A percentile compares a stretch with the other conserved stretches of the same genome.
phyloP scores from a whole-genome alignment of 2,329 filamentous ascomycete species.

The Lecanicillium sp. region DNA sequence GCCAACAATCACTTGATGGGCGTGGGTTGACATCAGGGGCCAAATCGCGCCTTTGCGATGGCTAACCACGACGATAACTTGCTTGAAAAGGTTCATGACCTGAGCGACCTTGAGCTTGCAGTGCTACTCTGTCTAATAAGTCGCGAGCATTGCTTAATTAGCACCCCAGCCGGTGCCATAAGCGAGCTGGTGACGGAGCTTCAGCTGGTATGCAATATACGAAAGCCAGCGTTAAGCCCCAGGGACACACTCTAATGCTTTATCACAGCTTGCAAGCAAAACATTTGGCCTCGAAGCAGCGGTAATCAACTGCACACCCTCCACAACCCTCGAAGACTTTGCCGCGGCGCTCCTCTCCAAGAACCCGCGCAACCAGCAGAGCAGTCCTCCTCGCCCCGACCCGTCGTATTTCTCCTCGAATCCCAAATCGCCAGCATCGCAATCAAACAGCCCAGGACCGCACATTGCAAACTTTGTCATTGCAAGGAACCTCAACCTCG shows the following conservation, averaged over 20 bases:
- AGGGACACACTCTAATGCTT: too few species aligned
- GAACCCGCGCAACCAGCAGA: conserved; percentile 10
- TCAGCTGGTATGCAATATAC: conserved; percentile 44
- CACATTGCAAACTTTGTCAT: conserved; percentile 75
- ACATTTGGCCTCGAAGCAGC: conserved; percentile 66
- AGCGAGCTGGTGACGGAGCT: conserved; percentile 68
- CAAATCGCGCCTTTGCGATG: conserved; percentile 12
- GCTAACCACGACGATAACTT: conserved; percentile 55
- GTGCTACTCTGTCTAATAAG: conserved; percentile 72
- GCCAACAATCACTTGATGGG: conserved; percentile 1
- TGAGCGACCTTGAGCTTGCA: conserved; percentile 85
- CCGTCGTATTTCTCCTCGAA: conserved; percentile 18
- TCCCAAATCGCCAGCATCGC: conserved; percentile 16
- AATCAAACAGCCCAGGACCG: conserved; percentile 12
- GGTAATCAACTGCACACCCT: conserved; percentile 62
- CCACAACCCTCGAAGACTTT: conserved; percentile 76
- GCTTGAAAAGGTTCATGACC: conserved; percentile 61
- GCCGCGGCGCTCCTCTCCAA: conserved; percentile 56
- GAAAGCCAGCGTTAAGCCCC: too few species aligned
- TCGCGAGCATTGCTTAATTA: conserved; percentile 82
- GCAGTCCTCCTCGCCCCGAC: conserved; percentile 11
- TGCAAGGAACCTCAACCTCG: conserved; percentile 68
- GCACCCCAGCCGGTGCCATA: conserved; percentile 54
- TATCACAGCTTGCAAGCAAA: conserved; percentile 50
- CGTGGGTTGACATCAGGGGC: conserved; percentile 4